Base-by-base conservation (phyloP, 441 rosid species). In the Erysimum cheiri region DNA sequence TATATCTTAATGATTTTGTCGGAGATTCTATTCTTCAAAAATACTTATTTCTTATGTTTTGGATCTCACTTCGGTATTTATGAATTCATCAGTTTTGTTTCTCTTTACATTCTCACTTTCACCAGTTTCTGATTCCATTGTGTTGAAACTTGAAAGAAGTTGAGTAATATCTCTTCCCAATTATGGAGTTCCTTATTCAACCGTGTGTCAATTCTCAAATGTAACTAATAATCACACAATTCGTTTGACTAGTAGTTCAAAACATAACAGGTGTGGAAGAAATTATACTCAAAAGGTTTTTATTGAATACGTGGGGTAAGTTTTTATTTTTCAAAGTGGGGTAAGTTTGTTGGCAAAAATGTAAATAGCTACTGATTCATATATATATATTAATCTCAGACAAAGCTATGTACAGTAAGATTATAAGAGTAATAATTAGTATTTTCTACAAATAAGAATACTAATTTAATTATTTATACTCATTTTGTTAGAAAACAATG, bases 1-100 rank as follows among this genome's bases (percentile, higher is more conserved):
- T 32, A 37, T 31, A 11, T 8, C 12, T 58, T 28, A 39, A 10
- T 12, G 40, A 40, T 47, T 57, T 49, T 67, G 47, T 60, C 24
- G 11, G 36, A 35, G 33, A 52, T 59, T 52, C 4, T 50, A 60
- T 40, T 52, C 41, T 40, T 48, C 10, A 26, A 6, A 72, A 29
- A 47, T n/a, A n/a, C n/a, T n/a, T 17, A 64, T 40, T 47, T 49
- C 37, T 29, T 2, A 10, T 65, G 46, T 39, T 37, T n/a, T 17
- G 52, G 53, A 68, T 19, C 43, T 57, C 54, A 47, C 19, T 46
- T 37, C 47, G 58, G 10, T 15, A 10, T 48, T 49, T 31, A 65
- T 57, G 43, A 48, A 49, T 24, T 40, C 8, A 4, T 39, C 54
- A 58, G 8, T 65, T 65, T 71, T 57, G 63, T 37, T 13, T 40